Conservation (phyloP, 495 filamentous ascomycete genomes). For the Aspergillus mulundensis region DNA sequence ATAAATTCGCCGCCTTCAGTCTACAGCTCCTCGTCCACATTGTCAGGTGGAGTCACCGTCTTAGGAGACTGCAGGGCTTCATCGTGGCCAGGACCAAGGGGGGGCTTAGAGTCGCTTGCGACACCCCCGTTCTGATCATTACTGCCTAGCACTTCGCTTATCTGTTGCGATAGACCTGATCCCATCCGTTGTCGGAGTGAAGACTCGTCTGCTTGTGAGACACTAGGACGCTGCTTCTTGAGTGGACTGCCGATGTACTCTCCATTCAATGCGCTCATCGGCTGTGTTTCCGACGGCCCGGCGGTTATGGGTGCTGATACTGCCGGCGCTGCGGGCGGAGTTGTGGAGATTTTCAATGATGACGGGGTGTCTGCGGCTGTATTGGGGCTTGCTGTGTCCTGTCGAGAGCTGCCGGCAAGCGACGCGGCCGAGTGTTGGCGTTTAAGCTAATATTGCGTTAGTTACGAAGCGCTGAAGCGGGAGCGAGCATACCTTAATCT, state of each 20-base stretch:
- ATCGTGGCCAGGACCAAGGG: background rate
- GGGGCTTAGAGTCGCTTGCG: background rate
- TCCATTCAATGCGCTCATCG: slow-evolving; percentile 36
- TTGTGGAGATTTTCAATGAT: slow-evolving; percentile 36
- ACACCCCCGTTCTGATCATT: background rate
- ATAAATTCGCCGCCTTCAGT: background rate
- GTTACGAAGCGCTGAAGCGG: background rate
- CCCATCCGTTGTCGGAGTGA: slow-evolving; percentile 46
- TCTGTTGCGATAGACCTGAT: slow-evolving; percentile 36
- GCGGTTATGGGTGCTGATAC: slow-evolving; percentile 11
- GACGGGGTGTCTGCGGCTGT: slow-evolving; percentile 37
- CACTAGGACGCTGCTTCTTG: slow-evolving; percentile 76
- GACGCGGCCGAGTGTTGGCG: slow-evolving; percentile 87
- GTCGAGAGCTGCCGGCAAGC: slow-evolving; percentile 40
- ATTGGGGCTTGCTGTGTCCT: slow-evolving; percentile 40
- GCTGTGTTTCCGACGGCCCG: slow-evolving; percentile 27
- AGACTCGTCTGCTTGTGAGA: slow-evolving; percentile 58
- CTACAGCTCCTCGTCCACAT: slow-evolving; percentile 41
- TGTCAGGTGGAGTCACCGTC: slow-evolving; percentile 4
- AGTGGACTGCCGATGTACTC: slow-evolving; percentile 69
- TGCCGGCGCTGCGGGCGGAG: slow-evolving; percentile 32
- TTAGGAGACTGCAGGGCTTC: slow-evolving; percentile 9
- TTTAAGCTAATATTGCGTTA: slow-evolving; percentile 64
- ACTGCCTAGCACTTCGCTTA: slow-evolving; percentile 16
- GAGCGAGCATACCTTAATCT: slow-evolving; percentile 73